phyloP scores from a whole-genome alignment of 2,329 filamentous ascomycete genomes.

The Podosphaera aphanis region DNA sequence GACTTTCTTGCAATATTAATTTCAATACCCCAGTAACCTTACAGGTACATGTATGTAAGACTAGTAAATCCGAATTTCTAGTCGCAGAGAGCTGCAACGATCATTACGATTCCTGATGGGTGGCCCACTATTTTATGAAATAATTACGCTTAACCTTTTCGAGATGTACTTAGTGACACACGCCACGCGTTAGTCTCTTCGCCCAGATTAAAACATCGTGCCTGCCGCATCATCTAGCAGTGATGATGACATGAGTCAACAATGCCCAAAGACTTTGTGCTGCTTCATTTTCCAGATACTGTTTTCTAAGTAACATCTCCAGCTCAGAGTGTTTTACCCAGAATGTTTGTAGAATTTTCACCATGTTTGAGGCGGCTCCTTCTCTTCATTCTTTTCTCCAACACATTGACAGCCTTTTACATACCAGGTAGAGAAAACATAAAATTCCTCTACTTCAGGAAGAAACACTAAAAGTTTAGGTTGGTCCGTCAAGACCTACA shows the following conservation, averaged over 20 bases:
- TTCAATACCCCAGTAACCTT: too few species aligned
- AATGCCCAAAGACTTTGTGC: not conserved
- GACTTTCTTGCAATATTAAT: too few species aligned
- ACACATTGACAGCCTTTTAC: constrained; percentile 45
- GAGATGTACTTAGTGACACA: too few species aligned
- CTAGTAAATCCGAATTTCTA: too few species aligned
- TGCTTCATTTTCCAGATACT: too few species aligned
- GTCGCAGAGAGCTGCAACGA: too few species aligned
- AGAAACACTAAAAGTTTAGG: constrained; percentile 22
- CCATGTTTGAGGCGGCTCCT: constrained; percentile 22
- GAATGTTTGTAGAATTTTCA: constrained; percentile 9
- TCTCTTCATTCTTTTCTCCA: constrained; percentile 23
- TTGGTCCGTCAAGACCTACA: constrained; percentile 64
- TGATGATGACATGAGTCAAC: not conserved
- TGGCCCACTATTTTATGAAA: too few species aligned
- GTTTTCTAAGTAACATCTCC: not conserved
- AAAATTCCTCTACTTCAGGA: not conserved
- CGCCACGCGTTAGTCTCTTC: too few species aligned
- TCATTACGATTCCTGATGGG: too few species aligned
- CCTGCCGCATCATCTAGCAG: not conserved
- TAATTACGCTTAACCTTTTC: too few species aligned
- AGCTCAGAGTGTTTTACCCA: not conserved
- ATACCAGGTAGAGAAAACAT: constrained; percentile 44
- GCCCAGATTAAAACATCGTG: too few species aligned
- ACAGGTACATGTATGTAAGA: too few species aligned